Evolutionary conservation across 2,329 filamentous ascomycete genomes (phyloP).

Genomic region (Diplodia mutila): DNA sequence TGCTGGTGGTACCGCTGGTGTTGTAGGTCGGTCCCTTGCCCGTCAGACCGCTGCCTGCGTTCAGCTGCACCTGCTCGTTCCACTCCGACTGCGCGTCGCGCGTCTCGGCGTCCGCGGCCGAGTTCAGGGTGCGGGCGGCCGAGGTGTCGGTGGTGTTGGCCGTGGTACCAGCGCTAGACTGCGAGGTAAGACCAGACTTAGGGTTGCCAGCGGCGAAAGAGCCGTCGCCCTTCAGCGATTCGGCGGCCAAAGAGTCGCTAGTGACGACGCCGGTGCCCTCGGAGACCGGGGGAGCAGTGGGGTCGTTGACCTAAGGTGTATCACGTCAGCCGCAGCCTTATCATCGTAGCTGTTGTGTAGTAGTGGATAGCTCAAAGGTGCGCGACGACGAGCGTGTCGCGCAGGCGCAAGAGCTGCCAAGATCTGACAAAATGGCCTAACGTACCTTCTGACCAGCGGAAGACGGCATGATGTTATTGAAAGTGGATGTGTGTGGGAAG

Average conservation of each 20-base stretch:
- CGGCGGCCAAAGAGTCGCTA: constrained; percentile 74
- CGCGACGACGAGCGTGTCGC: background rate
- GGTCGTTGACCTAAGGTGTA: constrained; percentile 51
- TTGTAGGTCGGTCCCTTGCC: constrained; percentile 43
- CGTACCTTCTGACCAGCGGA: constrained; percentile 30
- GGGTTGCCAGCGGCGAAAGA: constrained; percentile 64
- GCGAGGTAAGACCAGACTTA: constrained; percentile 53
- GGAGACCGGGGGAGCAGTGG: constrained; percentile 51
- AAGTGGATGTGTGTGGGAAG: background rate
- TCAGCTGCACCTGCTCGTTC: constrained; percentile 45
- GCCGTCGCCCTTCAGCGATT: constrained; percentile 66
- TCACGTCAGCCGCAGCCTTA: constrained; percentile 28
- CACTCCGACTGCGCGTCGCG: constrained; percentile 49
- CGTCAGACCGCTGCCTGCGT: constrained; percentile 43
- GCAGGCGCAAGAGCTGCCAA: background rate
- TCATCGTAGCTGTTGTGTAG: background rate
- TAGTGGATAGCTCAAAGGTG: background rate
- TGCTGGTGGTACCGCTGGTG: constrained; percentile 30
- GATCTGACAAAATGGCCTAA: constrained; percentile 15
- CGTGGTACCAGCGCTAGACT: constrained; percentile 58
- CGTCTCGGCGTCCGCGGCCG: constrained; percentile 51
- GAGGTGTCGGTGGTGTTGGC: constrained; percentile 61
- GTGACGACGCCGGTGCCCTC: constrained; percentile 69
- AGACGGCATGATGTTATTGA: constrained; percentile 26
- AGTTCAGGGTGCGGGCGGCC: constrained; percentile 54